Evolutionary conservation across 345 rosid species (phyloP).

Genomic region (Ceriops zippeliana): DNA sequence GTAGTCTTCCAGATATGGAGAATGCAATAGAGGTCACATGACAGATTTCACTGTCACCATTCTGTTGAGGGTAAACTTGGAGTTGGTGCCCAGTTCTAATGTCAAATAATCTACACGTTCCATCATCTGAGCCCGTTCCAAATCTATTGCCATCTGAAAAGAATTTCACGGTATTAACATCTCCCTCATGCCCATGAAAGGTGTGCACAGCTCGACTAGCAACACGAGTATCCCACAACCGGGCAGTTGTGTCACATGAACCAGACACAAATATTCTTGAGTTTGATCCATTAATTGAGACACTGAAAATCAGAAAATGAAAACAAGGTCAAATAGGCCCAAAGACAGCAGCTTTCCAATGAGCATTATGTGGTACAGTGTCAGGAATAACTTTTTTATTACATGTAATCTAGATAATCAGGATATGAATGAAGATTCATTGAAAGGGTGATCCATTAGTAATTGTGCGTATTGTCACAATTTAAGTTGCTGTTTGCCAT

Average conservation of each 20-base stretch:
- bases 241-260: constrained; percentile 87
- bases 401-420: too few relatives aligned
- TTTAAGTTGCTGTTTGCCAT: background rate
- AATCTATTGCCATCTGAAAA: constrained; percentile 94
- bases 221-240: constrained; percentile 93
- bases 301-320: constrained; percentile 38
- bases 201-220: constrained; percentile 91
- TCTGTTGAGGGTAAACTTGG: constrained; percentile 65
- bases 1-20: constrained; percentile 94
- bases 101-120: constrained; percentile 91
- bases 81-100: constrained; percentile 90
- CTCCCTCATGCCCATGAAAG: constrained; percentile 91
- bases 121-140: constrained; percentile 97
- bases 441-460: too few relatives aligned
- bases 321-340: background rate
- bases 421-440: too few relatives aligned
- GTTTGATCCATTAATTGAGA: constrained; percentile 68
- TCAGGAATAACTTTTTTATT: background rate
- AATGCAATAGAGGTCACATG: constrained; percentile 81
- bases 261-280: constrained; percentile 85
- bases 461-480: too few relatives aligned
- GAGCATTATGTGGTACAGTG: background rate
- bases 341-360: background rate
- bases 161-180: constrained; percentile 84
- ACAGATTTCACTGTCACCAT: constrained; percentile 45